A percentile compares a stretch with the other conserved stretches of the same genome.
Conservation (phyloP, 179 eudicot genomes). For the Vitellaria paradoxa region DNA sequence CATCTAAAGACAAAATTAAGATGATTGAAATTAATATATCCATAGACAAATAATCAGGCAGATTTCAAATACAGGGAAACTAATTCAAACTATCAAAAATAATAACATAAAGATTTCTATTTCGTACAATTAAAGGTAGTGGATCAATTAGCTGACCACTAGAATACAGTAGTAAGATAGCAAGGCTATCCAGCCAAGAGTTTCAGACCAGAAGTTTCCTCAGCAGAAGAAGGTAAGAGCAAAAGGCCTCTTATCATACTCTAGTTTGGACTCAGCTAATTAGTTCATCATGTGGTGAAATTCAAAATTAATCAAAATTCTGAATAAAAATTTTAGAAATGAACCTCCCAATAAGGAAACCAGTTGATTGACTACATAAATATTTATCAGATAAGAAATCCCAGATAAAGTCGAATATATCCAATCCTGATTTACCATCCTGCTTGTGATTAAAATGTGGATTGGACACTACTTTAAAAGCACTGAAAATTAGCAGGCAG, state of each 20-base stretch:
- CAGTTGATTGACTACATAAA: background rate
- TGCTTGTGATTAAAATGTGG: background rate
- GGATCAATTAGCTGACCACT: background rate
- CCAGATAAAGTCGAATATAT: background rate
- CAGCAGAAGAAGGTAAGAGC: conserved; percentile 1
- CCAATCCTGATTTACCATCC: background rate
- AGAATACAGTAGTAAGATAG: background rate
- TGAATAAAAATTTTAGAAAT: background rate
- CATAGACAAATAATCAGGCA: background rate
- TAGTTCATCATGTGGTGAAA: background rate
- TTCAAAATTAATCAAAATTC: background rate
- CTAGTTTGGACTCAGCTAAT: background rate
- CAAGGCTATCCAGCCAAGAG: background rate
- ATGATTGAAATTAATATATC: background rate
- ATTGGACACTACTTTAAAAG: background rate
- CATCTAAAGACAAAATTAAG: conserved; percentile 31
- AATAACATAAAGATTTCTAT: background rate
- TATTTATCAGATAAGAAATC: background rate
- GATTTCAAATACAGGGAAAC: background rate
- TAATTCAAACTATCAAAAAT: background rate
- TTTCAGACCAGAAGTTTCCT: background rate
- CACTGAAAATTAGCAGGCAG: background rate
- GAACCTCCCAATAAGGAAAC: background rate
- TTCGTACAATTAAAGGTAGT: background rate
- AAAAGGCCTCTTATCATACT: background rate